Evolutionary conservation across 1,284 basidiomycete species (phyloP).

Genomic region (Ustanciosporium gigantosporum): DNA sequence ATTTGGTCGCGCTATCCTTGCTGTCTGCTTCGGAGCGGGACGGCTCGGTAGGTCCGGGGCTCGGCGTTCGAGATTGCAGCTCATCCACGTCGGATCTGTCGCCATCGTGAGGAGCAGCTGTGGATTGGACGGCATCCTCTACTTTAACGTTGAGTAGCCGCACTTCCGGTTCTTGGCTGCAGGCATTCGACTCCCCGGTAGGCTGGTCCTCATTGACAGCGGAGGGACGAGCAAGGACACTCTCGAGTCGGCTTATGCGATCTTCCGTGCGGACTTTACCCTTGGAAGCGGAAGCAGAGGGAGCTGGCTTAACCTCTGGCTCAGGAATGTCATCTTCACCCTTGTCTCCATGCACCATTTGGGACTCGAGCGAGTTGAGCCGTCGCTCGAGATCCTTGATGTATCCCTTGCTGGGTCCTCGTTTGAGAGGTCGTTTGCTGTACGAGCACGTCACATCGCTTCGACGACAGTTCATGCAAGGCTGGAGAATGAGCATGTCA

Average conservation of each 20-base stretch:
- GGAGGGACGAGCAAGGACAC: conserved; percentile 11
- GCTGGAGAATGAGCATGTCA: conserved; percentile 47
- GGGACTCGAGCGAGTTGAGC: conserved; percentile 45
- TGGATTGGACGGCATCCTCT: neutral
- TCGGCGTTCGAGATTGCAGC: neutral
- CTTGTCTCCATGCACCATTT: conserved; percentile 10
- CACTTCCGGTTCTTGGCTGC: neutral
- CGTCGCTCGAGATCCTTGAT: conserved; percentile 49
- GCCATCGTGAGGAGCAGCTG: neutral
- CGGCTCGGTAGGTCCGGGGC: neutral
- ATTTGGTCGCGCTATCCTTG: neutral
- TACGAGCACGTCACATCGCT: conserved; percentile 37
- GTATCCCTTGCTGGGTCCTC: conserved; percentile 46
- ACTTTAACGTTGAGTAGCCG: neutral
- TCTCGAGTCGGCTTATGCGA: conserved; percentile 33
- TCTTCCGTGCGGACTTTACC: conserved; percentile 32
- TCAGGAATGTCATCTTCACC: neutral
- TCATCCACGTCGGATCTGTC: neutral
- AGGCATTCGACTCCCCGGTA: too few relatives aligned
- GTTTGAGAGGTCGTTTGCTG: conserved; percentile 42
- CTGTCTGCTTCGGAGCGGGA: neutral
- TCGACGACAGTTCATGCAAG: conserved; percentile 44
- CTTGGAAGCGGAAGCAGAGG: conserved; percentile 1
- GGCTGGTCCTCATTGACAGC: conserved; percentile 1
- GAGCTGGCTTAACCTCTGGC: neutral